These are phyloP conservation scores for Plantago coronopus DNA, from an alignment of 305 asterid species.

Conservation along the genomic window DNA sequence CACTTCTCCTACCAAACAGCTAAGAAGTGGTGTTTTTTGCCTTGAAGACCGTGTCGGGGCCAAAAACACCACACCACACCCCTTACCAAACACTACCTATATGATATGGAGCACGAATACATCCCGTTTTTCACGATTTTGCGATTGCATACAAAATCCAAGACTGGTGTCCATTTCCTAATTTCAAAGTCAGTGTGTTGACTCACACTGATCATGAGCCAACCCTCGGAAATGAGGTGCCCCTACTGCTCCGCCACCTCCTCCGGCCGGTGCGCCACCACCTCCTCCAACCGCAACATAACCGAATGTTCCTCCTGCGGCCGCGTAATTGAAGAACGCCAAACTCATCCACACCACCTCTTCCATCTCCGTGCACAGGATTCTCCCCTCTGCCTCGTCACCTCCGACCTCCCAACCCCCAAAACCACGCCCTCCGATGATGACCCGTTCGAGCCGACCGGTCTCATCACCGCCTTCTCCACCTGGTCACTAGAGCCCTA, in stretches of 20 bases:
- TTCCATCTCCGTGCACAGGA: slow-evolving; percentile 96
- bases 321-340: slow-evolving; percentile 84
- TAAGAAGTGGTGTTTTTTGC: too few relatives aligned
- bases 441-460: slow-evolving; percentile 88
- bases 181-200: too few relatives aligned
- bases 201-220: not conserved
- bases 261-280: slow-evolving; percentile 77
- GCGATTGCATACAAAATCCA: too few relatives aligned
- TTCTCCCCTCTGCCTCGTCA: slow-evolving; percentile 78
- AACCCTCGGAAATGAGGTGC: slow-evolving; percentile 56
- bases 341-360: slow-evolving; percentile 82
- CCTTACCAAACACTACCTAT: too few relatives aligned
- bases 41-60: too few relatives aligned
- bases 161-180: too few relatives aligned
- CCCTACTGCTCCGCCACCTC: slow-evolving; percentile 76
- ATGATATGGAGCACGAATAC: too few relatives aligned
- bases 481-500: slow-evolving; percentile 95
- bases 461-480: slow-evolving; percentile 90
- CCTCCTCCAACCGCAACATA: slow-evolving; percentile 56
- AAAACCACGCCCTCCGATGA: slow-evolving; percentile 43
- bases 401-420: slow-evolving; percentile 78
- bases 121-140: too few relatives aligned
- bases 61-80: too few relatives aligned
- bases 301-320: slow-evolving; percentile 86
- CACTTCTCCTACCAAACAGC: too few relatives aligned